Percentiles rank a stretch among this genome's conserved stretches.
phyloP scores from a whole-genome alignment of 495 filamentous ascomycete species.

The Lasiosphaeria ovina region DNA sequence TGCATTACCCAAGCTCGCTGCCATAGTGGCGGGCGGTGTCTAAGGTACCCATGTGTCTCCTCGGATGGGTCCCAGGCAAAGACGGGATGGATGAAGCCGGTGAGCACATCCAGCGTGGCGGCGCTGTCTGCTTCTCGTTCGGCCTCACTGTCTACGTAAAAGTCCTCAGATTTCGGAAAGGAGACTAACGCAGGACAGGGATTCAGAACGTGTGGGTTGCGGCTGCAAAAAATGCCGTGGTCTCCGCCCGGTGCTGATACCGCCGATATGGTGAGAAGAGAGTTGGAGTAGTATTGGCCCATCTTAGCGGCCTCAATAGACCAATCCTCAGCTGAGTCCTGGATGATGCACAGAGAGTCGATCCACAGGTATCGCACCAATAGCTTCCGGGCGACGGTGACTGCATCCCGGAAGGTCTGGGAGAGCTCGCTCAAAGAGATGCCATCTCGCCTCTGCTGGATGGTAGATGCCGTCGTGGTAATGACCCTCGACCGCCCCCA shows the following conservation, averaged over 20 bases:
- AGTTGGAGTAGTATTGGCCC: not conserved
- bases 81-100: not conserved
- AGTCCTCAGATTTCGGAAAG: not conserved
- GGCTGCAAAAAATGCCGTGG: not conserved
- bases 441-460: not conserved
- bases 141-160: not conserved
- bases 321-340: not conserved
- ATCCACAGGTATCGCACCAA: not conserved
- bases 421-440: not conserved
- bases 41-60: not conserved
- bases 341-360: not conserved
- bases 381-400: not conserved
- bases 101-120: not conserved
- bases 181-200: not conserved
- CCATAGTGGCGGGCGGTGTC: not conserved
- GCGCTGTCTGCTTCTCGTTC: not conserved
- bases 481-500: not conserved
- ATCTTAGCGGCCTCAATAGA: not conserved
- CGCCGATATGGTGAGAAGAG: not conserved
- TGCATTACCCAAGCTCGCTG: not conserved
- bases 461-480: not conserved
- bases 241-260: not conserved
- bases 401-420: not conserved
- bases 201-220: not conserved
- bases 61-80: not conserved